Base-by-base conservation (phyloP, 768 basidiomycete species). In the Asterophora parasitica region DNA sequence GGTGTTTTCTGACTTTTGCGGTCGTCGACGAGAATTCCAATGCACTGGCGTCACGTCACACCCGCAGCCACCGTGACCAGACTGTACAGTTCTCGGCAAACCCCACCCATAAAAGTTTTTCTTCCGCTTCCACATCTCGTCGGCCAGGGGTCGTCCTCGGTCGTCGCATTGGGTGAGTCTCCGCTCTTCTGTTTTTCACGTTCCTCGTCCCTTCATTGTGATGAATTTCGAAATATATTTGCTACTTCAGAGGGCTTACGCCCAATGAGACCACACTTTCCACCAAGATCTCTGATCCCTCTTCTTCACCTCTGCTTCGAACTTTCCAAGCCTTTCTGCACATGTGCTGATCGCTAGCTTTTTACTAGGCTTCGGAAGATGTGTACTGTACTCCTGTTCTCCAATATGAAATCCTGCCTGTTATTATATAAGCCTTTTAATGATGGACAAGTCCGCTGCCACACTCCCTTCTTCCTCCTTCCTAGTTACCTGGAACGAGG, bases 191-290 rank as follows among this genome's bases (percentile, higher is more conserved):
- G 33, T 7, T 34, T 33, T 12, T 15, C 31, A 31, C 28, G 28
- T 30, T 31, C 8, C 30, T 23, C 3, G 3, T 49, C 42, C 36
- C 51, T 51, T 45, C 50, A 33, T 42, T 50, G 58, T 72, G 70
- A 74, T 70, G 73, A 61, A 66, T 51, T 60, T 51, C 36, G 47
- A 52, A 58, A 63, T 71, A 85, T 87, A 88, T 88, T 88, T 88
- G 86, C 86, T 88, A 88, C 86, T 90, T 88, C 85, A 86, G 86
- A 88, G 83, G 76, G 77, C 61, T 63, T 35, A 28, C 45, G 56
- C 73, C 77, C 82, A 60, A 85, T 86, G 85, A 87, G 83, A 86
- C 79, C 62, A 83, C 57, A 63, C 77, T 82, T 73, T 81, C 76
- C 81, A 83, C 81, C 81, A 83, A 85, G 81, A 83, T 84, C 83